These are phyloP conservation scores for Eimeria falciformis DNA, from an alignment of 169 alveolate genomes.

Conservation along the genomic window DNA sequence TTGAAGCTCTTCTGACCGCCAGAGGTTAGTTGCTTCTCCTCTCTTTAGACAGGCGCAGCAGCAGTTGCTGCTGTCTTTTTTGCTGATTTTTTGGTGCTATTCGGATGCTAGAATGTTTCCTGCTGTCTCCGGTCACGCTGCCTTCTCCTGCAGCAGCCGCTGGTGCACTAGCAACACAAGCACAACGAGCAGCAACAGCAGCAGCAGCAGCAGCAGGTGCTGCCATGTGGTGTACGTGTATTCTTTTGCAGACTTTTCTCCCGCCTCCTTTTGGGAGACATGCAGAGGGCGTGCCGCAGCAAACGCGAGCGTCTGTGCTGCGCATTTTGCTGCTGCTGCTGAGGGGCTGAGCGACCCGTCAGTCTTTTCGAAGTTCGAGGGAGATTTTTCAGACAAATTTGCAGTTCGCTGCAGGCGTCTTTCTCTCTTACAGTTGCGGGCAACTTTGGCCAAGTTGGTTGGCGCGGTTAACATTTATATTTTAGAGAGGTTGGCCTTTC, in stretches of 20 bases:
- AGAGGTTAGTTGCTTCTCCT: slow-evolving; percentile 8
- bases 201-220: slow-evolving; percentile 22
- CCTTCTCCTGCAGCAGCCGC: background rate
- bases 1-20: slow-evolving; percentile 39
- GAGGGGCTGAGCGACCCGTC: background rate
- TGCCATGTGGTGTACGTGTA: background rate
- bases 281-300: slow-evolving; percentile 66
- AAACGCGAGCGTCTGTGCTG: slow-evolving; percentile 27
- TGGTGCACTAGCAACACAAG: background rate
- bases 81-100: no score
- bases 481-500: background rate
- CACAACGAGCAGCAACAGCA: background rate
- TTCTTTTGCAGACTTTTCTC: slow-evolving; percentile 1
- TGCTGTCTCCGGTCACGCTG: background rate
- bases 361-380: no score
- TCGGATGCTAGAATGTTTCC: background rate
- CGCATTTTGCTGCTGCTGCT: slow-evolving; percentile 55
- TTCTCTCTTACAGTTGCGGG: slow-evolving; percentile 35
- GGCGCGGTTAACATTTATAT: slow-evolving; percentile 14
- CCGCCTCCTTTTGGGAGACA: slow-evolving; percentile 5
- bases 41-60: background rate
- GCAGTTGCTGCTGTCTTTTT: slow-evolving; percentile 4
- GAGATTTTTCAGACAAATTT: no score
- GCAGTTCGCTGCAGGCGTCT: slow-evolving; percentile 50
- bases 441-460: background rate